Base-by-base conservation (phyloP, 441 rosid genomes). In the Monsonia emarginata region DNA sequence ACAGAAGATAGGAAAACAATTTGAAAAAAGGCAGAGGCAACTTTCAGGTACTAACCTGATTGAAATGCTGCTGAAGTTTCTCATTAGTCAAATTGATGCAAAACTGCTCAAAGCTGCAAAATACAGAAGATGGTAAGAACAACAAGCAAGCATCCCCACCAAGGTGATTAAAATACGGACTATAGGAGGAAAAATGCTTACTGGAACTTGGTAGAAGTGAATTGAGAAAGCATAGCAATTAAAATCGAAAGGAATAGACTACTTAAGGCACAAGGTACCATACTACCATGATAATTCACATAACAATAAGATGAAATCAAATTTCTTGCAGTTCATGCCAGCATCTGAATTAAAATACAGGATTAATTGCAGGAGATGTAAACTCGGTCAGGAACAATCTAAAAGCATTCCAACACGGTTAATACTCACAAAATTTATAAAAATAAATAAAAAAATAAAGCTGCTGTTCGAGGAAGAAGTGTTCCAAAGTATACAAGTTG, bases 51-150 rank as follows among this genome's bases (percentile, higher is more conserved):
- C 75, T 54, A 74, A 88, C 94, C 94, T 88, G 90, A 75, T 88
- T 88, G 72, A 88, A 88, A 78, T 88, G 94, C 72, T 88, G 94
- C 68, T 88, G 94, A 72, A 88, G 78, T 79, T 88, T 88, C 79
- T 88, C 94, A 77, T 88, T 88, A 70, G 94, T 88, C 79, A 88
- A 84, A 79, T 87, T 87, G 79, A 85, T 87, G 72, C 93, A 87
- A 71, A 87, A 87, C 60, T 87, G 93, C 81, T 87, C 94, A 78
- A 88, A 88, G 72, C 94, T 88, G 90, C 78, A 74, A 63, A 64
- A 54, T 19, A 38, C 36, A 30, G 36, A 69, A 21, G 68, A 63
- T 48, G 34, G 74, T 58, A 16, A 60, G 60, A 25, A 54, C 27
- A 52, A 22, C 59, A 22, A 52, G 26, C 28, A 52, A 52, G 59